phyloP scores from a whole-genome alignment of 208 protist species.

The Leishmania tarentolae region DNA sequence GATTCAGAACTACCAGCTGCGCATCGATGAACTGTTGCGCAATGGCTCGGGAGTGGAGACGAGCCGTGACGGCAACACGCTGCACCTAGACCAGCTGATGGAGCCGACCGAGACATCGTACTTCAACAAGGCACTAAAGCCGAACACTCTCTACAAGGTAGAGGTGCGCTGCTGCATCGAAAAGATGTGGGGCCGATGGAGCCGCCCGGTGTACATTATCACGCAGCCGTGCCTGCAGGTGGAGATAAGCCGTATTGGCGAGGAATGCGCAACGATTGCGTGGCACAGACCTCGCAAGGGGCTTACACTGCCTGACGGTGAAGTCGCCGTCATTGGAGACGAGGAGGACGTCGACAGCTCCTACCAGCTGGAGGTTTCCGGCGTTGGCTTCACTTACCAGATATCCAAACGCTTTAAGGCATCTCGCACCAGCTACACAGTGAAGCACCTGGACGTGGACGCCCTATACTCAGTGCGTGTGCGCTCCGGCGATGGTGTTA shows the following conservation, averaged over 20 bases:
- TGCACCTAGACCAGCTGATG: constrained; percentile 41
- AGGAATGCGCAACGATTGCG: constrained; percentile 73
- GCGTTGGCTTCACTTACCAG: constrained; percentile 63
- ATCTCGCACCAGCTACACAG: constrained; percentile 59
- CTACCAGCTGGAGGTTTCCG: constrained; percentile 82
- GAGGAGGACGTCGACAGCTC: constrained; percentile 49
- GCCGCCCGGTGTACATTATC: constrained; percentile 66
- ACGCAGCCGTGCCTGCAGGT: constrained; percentile 83
- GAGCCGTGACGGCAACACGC: constrained; percentile 21
- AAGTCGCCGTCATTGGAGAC: constrained; percentile 50
- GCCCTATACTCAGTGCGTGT: constrained; percentile 79
- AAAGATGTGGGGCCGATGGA: constrained; percentile 90
- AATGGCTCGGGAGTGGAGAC: constrained; percentile 46
- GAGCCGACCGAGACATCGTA: constrained; percentile 41
- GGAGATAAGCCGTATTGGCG: constrained; percentile 65
- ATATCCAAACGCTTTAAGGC: constrained; percentile 82
- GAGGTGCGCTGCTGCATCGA: constrained; percentile 83
- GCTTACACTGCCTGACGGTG: constrained; percentile 66
- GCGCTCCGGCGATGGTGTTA: constrained; percentile 58
- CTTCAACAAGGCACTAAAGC: constrained; percentile 53
- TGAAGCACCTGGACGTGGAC: constrained; percentile 79
- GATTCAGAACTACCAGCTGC: constrained; percentile 66
- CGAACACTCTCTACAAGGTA: constrained; percentile 81
- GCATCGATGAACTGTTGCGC: constrained; percentile 72
- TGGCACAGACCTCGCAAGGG: constrained; percentile 68